Evolutionary conservation across 306 rosid species (phyloP), one percentile per base, ranked within the genome.

Genomic region (Bauhinia variegata): DNA sequence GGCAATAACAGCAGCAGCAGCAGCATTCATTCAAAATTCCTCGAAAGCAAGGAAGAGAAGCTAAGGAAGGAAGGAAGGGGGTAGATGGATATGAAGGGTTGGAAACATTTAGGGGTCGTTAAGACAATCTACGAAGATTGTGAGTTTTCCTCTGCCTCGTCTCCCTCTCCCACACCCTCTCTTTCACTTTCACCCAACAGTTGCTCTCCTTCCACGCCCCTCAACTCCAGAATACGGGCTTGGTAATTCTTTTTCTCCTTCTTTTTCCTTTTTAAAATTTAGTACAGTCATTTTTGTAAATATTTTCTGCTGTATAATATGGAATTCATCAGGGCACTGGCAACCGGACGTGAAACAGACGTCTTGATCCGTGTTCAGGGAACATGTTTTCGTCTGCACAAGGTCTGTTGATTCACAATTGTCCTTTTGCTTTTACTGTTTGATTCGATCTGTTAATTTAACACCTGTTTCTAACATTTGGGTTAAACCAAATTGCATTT

Each of bases 121-220:
- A 88, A 87, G 13, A 92, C 97, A 62, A 92, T 92, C 57, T 82
- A 89, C 58, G 97, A 91, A 36, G 96, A 92, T 73, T 79, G 44
- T 39, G 89, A 87, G 18, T 80, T 76, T 41, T 89, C 88, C 14
- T 79, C 91, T 10, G 54, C 89, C 15, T 70, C 91, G n/a, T 82
- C 89, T 0, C 63, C 78, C 58, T 80, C n/a, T n/a, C n/a, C n/a
- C n/a, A n/a, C 67, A 51, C 80, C 84, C 15, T 82, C 87, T 69
- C 87, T 91, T 54, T 85, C 84, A 23, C 80, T 85, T 59, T 87
- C 92, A 30, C 77, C 88, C 0, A 62, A 87, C 2, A 58, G 65
- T 54, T 84, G 83, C 14, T 82, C 87, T 69, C 87, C 93, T 54
- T 85, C 84, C 47, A 80, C 96, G 0, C 83, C 89, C 11, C 87